Base-by-base conservation (phyloP, 75 land plant genomes). In the Pseudotsuga menziesii region DNA sequence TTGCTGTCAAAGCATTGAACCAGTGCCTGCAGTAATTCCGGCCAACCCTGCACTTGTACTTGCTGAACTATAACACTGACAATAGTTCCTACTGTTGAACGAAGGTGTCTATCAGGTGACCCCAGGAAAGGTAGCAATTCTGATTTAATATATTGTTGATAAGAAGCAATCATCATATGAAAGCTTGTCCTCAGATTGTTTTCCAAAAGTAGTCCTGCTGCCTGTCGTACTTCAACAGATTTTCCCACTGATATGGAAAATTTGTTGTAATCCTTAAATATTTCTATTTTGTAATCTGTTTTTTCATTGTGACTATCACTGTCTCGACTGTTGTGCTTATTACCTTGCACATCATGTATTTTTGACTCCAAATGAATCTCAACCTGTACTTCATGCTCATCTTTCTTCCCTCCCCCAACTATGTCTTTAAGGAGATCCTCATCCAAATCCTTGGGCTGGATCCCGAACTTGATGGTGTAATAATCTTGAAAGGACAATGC, bases 131-230 rank as follows among this genome's bases (percentile, higher is more conserved):
- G 91, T 57, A 94, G 78, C 82, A 97, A 74, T 82, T 97, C 93
- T 26, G 95, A 85, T 74, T 97, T 97, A 29, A 97, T 91, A 70
- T 97, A 97, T 64, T 89, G 93, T 64, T 89, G 93, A 67, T 82
- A 69, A 27, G 78, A 61, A 77, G 95, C 88, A 55, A 83, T 26
- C 73, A 94, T 71, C 57, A 75, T n/a, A n/a, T n/a, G n/a, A n/a
- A n/a, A n/a, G n/a, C n/a, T n/a, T n/a, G n/a, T 75, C 70, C 84
- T 84, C 62, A 97, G 78, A 77, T 95, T 97, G 69, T 97, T 97
- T 77, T 97, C 94, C 82, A 94, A 75, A 27, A 97, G 88, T 71
- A 97, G 73, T 4, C 99, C 97, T 61, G 99, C 97, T 57, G 95
- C 97, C 76, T 97, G 99, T 57, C 99, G 73, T 36, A 97, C 80